Conservation (phyloP, 2,329 filamentous ascomycete genomes). For the Diaporthe destruens region DNA sequence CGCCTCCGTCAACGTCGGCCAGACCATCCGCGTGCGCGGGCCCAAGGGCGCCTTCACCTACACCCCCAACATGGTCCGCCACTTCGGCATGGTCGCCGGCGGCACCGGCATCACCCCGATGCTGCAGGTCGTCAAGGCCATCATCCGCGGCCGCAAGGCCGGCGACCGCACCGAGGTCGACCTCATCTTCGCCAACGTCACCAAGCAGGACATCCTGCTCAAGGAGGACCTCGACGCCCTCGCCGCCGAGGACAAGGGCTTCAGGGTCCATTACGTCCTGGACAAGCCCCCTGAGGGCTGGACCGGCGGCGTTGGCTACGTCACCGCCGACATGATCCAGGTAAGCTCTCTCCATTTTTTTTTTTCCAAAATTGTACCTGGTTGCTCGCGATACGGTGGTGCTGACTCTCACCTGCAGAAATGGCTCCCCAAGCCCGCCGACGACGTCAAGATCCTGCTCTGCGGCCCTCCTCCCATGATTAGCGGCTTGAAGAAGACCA, state of each 20-base stretch:
- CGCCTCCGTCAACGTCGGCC: slow-evolving; percentile 83
- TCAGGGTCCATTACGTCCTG: slow-evolving; percentile 93
- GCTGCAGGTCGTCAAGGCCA: slow-evolving; percentile 94
- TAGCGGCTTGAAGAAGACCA: slow-evolving; percentile 95
- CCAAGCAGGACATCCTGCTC: slow-evolving; percentile 90
- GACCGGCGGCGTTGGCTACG: slow-evolving; percentile 93
- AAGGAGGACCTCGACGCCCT: slow-evolving; percentile 91
- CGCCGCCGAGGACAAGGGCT: slow-evolving; percentile 79
- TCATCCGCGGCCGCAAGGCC: slow-evolving; percentile 81
- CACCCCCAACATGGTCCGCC: slow-evolving; percentile 94
- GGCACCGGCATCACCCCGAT: slow-evolving; percentile 98
- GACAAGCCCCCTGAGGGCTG: slow-evolving; percentile 95
- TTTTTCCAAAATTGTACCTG: neutral
- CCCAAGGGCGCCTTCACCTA: slow-evolving; percentile 99
- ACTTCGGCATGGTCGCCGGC: slow-evolving; percentile 98
- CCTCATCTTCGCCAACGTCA: slow-evolving; percentile 97
- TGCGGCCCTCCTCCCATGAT: slow-evolving; percentile 98
- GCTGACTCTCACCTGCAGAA: slow-evolving; percentile 60
- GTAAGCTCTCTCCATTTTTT: slow-evolving; percentile 53
- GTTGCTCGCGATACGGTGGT: neutral
- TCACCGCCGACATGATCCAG: slow-evolving; percentile 95
- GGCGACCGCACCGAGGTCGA: slow-evolving; percentile 92
- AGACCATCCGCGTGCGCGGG: slow-evolving; percentile 89
- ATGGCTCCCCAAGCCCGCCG: slow-evolving; percentile 83
- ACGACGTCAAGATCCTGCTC: slow-evolving; percentile 92